Percentiles rank a stretch among this genome's conserved stretches.
Evolutionary conservation across 352 stramenopile species (phyloP).

Genomic region (Phytophthora citricola): DNA sequence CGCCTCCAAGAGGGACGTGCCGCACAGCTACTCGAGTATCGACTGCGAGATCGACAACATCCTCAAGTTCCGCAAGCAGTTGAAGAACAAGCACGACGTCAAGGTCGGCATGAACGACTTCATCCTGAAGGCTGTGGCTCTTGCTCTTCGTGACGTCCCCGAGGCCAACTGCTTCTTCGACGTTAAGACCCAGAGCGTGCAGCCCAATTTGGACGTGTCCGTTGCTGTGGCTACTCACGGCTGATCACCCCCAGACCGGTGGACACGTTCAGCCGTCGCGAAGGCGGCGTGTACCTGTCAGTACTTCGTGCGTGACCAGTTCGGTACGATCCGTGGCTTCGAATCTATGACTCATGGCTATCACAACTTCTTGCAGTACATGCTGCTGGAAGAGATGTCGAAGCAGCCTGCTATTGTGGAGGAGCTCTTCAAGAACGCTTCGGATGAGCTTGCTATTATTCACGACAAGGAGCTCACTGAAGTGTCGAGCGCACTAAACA

Average conservation of each 20-base stretch:
- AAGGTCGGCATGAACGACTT: constrained; percentile 99
- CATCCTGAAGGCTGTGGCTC: constrained; percentile 97
- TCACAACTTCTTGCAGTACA: constrained; percentile 91
- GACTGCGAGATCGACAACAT: constrained; percentile 96
- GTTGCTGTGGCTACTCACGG: constrained; percentile 97
- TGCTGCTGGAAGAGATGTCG: constrained; percentile 87
- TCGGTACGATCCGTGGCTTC: constrained; percentile 88
- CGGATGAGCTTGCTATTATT: constrained; percentile 67
- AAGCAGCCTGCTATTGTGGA: constrained; percentile 76
- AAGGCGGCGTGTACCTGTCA: constrained; percentile 87
- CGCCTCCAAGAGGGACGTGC: constrained; percentile 96
- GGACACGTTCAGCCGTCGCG: constrained; percentile 82
- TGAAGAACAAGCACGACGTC: constrained; percentile 93
- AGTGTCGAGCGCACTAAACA: constrained; percentile 69
- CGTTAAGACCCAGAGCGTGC: constrained; percentile 58
- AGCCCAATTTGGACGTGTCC: constrained; percentile 96
- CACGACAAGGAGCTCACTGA: constrained; percentile 52
- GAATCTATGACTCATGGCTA: constrained; percentile 91
- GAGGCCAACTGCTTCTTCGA: constrained; percentile 92
- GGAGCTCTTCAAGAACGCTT: constrained; percentile 70
- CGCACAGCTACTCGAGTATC: constrained; percentile 97
- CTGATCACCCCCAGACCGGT: constrained; percentile 99
- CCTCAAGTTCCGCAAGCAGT: constrained; percentile 91
- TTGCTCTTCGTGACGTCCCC: constrained; percentile 97
- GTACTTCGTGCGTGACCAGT: constrained; percentile 91